Percentiles rank a stretch among this genome's conserved stretches.
Evolutionary conservation across 1,284 basidiomycete species (phyloP).

Genomic region (Papiliotrema flavescens): DNA sequence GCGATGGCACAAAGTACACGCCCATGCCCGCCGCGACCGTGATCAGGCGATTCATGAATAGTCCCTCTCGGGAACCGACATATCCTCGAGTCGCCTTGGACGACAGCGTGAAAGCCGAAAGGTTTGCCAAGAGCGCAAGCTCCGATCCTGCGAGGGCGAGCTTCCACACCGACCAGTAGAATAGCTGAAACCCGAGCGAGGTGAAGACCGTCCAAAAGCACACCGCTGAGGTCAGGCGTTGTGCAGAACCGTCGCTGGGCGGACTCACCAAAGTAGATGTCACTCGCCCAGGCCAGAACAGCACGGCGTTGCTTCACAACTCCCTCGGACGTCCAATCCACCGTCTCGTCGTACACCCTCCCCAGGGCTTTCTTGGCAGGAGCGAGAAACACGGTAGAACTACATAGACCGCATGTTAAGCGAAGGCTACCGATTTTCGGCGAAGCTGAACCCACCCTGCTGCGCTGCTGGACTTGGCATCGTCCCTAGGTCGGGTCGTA

Average conservation of each 20-base stretch:
- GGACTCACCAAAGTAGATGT: conserved; percentile 41
- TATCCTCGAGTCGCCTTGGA: conserved; percentile 53
- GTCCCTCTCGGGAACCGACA: conserved; percentile 54
- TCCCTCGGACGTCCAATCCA: conserved; percentile 11
- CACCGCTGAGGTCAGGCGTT: conserved; percentile 57
- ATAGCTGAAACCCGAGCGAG: conserved; percentile 73
- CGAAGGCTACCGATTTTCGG: background rate
- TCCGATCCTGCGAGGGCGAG: conserved; percentile 67
- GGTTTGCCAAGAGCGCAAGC: conserved; percentile 60
- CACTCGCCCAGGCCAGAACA: conserved; percentile 33
- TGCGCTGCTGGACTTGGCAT: background rate
- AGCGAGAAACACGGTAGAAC: background rate
- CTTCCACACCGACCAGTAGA: conserved; percentile 90
- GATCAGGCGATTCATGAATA: conserved; percentile 54
- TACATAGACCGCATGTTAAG: background rate
- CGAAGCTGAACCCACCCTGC: conserved; percentile 6
- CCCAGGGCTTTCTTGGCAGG: background rate
- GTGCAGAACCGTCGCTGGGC: background rate
- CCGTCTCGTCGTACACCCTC: conserved; percentile 2
- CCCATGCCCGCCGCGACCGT: conserved; percentile 58
- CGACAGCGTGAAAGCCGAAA: conserved; percentile 64
- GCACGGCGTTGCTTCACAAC: conserved; percentile 2
- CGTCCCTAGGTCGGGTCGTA: conserved; percentile 1
- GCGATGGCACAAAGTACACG: conserved; percentile 59
- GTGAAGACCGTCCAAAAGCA: conserved; percentile 87